These are phyloP conservation scores for Saccharomycopsis lassenensis DNA, from an alignment of 805 yeast genomes.

Conservation along the genomic window DNA sequence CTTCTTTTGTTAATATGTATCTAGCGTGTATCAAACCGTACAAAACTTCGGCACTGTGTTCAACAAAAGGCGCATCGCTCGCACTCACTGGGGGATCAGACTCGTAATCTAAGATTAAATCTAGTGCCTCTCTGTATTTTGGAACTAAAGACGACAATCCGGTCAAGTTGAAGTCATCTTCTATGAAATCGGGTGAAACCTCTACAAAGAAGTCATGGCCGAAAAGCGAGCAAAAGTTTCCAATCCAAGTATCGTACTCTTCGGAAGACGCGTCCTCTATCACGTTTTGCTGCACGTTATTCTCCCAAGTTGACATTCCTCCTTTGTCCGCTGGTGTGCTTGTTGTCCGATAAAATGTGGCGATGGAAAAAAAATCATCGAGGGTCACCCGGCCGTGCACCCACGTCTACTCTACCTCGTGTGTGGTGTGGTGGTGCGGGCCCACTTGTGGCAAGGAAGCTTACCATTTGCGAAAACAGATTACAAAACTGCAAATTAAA, in stretches of 20 bases:
- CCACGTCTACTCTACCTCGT: too few species aligned
- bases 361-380: too few species aligned
- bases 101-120: constrained; percentile 81
- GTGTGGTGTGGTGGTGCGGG: too few species aligned
- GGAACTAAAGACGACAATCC: constrained; percentile 82
- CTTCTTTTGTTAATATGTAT: constrained; percentile 79
- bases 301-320: too few species aligned
- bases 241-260: constrained; percentile 45
- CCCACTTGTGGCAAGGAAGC: too few species aligned
- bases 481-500: too few species aligned
- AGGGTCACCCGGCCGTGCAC: too few species aligned
- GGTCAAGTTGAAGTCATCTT: constrained; percentile 92
- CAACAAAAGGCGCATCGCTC: constrained; percentile 64
- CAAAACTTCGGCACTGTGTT: constrained; percentile 82
- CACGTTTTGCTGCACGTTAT: too few species aligned
- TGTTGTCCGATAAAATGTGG: too few species aligned
- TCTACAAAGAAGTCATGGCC: constrained; percentile 84
- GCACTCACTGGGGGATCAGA: constrained; percentile 41
- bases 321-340: too few species aligned
- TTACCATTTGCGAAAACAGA: too few species aligned
- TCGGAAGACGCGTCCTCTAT: constrained; percentile 25
- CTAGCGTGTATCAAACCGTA: constrained; percentile 94
- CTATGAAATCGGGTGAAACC: constrained; percentile 85
- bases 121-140: constrained; percentile 83
- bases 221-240: constrained; percentile 40